Percentiles rank a stretch among this genome's conserved stretches.
Evolutionary conservation across 2,329 filamentous ascomycete genomes (phyloP).

Genomic region (Didymella pomorum): DNA sequence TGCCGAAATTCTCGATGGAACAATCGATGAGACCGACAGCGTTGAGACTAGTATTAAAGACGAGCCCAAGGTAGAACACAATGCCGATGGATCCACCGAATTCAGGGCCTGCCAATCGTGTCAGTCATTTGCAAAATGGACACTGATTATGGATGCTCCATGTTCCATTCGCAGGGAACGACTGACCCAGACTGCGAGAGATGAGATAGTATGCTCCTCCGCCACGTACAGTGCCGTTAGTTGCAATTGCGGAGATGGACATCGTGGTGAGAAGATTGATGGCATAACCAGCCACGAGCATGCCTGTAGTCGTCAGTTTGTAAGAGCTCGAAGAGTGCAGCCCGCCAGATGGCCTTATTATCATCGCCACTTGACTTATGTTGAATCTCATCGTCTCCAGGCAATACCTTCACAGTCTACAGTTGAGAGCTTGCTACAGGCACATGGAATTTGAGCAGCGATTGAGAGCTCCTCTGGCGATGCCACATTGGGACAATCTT

Average conservation of each 20-base stretch:
- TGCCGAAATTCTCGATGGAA: slow-evolving; percentile 76
- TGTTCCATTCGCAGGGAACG: not conserved
- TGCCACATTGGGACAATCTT: slow-evolving; percentile 38
- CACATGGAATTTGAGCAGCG: not conserved
- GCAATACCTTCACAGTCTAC: not conserved
- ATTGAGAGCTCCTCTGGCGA: not conserved
- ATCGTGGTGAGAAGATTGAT: slow-evolving; percentile 86
- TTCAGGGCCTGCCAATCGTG: slow-evolving; percentile 68
- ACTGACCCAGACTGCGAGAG: slow-evolving; percentile 70
- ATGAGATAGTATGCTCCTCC: slow-evolving; percentile 91
- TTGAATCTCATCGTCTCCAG: not conserved
- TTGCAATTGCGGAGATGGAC: slow-evolving; percentile 87
- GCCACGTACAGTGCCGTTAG: slow-evolving; percentile 86
- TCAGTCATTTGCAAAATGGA: not conserved
- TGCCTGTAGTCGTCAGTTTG: slow-evolving; percentile 57
- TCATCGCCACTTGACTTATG: not conserved
- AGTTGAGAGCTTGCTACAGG: not conserved
- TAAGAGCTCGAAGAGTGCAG: slow-evolving; percentile 1
- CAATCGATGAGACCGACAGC: slow-evolving; percentile 87
- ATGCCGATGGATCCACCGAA: slow-evolving; percentile 89
- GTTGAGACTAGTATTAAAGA: slow-evolving; percentile 84
- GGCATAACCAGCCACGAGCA: slow-evolving; percentile 77
- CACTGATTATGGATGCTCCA: not conserved
- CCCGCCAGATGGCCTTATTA: not conserved
- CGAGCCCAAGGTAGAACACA: slow-evolving; percentile 87